These are phyloP conservation scores for Saturnispora sekii DNA, from an alignment of 805 yeast species.

Conservation along the genomic window DNA sequence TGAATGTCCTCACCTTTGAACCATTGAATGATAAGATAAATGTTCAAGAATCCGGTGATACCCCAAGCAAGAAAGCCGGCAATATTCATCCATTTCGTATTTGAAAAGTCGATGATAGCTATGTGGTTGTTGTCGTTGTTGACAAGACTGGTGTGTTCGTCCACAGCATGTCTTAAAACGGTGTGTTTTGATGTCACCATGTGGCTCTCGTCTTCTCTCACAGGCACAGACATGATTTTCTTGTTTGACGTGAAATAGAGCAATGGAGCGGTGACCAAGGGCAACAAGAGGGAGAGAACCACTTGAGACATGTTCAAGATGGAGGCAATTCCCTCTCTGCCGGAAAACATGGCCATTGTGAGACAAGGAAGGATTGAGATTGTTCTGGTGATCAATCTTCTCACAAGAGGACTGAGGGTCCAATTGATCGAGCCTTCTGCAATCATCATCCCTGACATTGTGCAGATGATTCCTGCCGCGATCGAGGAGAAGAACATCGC, in stretches of 20 bases:
- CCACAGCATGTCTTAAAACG: background rate
- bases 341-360: constrained; percentile 59
- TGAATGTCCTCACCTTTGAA: constrained; percentile 28
- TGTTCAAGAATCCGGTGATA: constrained; percentile 60
- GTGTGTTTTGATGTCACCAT: background rate
- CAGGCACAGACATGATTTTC: constrained; percentile 54
- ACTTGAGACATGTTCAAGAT: constrained; percentile 86
- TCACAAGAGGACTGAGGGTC: constrained; percentile 70
- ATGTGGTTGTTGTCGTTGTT: background rate
- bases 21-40: constrained; percentile 35
- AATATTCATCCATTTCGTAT: constrained; percentile 46
- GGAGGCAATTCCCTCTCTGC: constrained; percentile 57
- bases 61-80: constrained; percentile 56
- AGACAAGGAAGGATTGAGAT: constrained; percentile 79
- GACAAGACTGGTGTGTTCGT: constrained; percentile 7
- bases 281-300: constrained; percentile 68
- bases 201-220: constrained; percentile 7
- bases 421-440: constrained; percentile 85
- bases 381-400: constrained; percentile 67
- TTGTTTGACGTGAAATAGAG: constrained; percentile 70
- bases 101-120: constrained; percentile 44
- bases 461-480: constrained; percentile 87
- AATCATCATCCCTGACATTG: constrained; percentile 89
- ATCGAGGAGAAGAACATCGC: constrained; percentile 82
- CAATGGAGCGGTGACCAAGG: constrained; percentile 78